These are phyloP conservation scores for Dovyalis caffra DNA, from an alignment of 345 rosid species.

Conservation along the genomic window DNA sequence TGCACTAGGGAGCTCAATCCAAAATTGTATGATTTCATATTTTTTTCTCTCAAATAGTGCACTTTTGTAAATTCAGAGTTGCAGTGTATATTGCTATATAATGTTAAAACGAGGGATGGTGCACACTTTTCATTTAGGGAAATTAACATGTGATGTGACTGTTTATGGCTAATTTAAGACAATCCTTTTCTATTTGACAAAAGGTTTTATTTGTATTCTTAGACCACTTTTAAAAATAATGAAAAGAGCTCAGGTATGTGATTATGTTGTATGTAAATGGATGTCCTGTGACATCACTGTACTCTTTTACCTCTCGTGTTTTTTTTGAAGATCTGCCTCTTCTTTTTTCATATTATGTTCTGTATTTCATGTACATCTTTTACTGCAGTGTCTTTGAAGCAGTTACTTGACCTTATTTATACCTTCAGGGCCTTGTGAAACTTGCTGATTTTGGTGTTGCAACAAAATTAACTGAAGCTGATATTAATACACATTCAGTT, in stretches of 20 bases:
- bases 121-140: neutral
- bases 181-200: no score
- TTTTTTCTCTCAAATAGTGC: neutral
- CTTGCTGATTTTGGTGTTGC: slow-evolving; percentile 99
- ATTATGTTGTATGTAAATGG: neutral
- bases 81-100: neutral
- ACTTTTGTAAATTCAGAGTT: neutral
- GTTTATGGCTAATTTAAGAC: neutral
- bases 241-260: neutral
- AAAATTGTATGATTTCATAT: neutral
- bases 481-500: slow-evolving; percentile 92
- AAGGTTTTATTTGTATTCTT: neutral
- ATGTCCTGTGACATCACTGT: neutral
- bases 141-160: neutral
- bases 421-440: slow-evolving; percentile 84
- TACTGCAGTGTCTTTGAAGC: neutral
- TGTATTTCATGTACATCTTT: neutral
- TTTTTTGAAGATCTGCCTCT: neutral
- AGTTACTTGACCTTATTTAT: slow-evolving; percentile 14
- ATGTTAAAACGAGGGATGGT: neutral
- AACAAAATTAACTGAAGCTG: slow-evolving; percentile 96
- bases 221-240: neutral
- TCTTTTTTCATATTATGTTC: neutral
- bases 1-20: neutral
- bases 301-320: neutral